Conservation (phyloP, 2,329 filamentous ascomycete genomes). For the Xenoacremonium recifei region DNA sequence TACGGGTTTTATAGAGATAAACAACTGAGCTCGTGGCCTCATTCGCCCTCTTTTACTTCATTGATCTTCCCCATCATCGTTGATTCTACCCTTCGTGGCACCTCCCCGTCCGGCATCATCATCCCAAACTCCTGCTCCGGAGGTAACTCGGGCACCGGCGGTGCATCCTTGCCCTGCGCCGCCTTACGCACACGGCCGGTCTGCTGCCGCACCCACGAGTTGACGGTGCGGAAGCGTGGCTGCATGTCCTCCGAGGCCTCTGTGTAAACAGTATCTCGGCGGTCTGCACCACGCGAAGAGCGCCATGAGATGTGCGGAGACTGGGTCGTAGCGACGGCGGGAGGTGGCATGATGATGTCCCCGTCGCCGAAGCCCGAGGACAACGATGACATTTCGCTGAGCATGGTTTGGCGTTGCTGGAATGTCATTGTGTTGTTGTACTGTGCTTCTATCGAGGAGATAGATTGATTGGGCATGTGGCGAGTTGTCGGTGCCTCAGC, state of each 20-base stretch:
- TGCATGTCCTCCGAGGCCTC: conserved; percentile 52
- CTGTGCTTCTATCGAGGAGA: conserved; percentile 13
- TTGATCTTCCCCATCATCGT: background rate
- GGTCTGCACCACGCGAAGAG: conserved; percentile 4
- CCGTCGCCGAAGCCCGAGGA: conserved; percentile 65
- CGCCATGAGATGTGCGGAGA: conserved; percentile 4
- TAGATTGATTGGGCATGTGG: conserved; percentile 16
- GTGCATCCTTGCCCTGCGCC: conserved; percentile 36
- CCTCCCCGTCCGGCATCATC: conserved; percentile 52
- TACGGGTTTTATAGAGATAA: background rate
- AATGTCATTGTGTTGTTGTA: conserved; percentile 12
- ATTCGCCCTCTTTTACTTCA: background rate
- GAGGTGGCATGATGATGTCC: conserved; percentile 50
- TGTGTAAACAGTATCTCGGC: conserved; percentile 53
- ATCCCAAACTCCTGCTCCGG: conserved; percentile 46
- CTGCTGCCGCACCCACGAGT: conserved; percentile 66
- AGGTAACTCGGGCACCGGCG: conserved; percentile 41
- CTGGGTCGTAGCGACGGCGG: conserved; percentile 16
- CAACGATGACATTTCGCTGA: conserved; percentile 56
- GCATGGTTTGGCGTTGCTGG: conserved; percentile 31
- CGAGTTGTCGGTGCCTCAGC: background rate
- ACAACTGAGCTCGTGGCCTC: background rate
- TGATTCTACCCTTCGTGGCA: conserved; percentile 41
- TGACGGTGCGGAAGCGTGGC: conserved; percentile 56
- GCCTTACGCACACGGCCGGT: conserved; percentile 51